Conservation (phyloP, 441 rosid species). For the Viola pubescens region DNA sequence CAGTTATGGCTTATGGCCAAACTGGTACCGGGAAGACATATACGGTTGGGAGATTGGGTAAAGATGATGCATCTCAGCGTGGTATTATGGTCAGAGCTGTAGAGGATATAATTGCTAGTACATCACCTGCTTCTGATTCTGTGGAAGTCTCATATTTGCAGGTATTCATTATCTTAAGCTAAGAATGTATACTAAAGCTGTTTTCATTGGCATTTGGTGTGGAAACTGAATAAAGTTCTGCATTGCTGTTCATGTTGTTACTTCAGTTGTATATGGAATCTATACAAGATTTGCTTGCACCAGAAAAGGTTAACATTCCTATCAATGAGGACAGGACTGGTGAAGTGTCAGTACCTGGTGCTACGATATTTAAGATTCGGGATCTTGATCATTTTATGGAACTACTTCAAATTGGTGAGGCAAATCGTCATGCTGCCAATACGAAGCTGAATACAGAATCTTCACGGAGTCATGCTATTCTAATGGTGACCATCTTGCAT, state of each 20-base stretch:
- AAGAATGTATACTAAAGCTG: background rate
- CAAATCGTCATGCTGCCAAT: slow-evolving; percentile 79
- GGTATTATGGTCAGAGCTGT: slow-evolving; percentile 88
- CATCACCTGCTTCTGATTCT: slow-evolving; percentile 41
- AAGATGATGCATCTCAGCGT: slow-evolving; percentile 76
- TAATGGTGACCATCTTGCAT: slow-evolving; percentile 42
- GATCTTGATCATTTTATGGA: slow-evolving; percentile 59
- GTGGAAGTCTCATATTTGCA: slow-evolving; percentile 81
- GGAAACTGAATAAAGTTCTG: background rate
- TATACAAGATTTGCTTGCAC: slow-evolving; percentile 86
- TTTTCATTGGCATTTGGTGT: background rate
- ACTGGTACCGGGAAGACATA: slow-evolving; percentile 91
- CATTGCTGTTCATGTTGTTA: slow-evolving; percentile 12
- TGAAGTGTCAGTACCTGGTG: slow-evolving; percentile 73
- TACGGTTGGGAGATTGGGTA: slow-evolving; percentile 74
- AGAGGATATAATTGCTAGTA: slow-evolving; percentile 54
- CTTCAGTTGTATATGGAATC: slow-evolving; percentile 79
- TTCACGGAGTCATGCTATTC: slow-evolving; percentile 93
- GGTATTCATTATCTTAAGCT: slow-evolving; percentile 32
- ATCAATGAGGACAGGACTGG: slow-evolving; percentile 77
- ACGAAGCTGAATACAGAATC: slow-evolving; percentile 92
- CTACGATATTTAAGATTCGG: slow-evolving; percentile 45
- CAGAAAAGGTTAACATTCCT: slow-evolving; percentile 60
- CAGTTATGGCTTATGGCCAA: slow-evolving; percentile 96
- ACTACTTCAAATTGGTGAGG: slow-evolving; percentile 73